These are phyloP conservation scores for Boletus speciosus DNA, from an alignment of 768 basidiomycete genomes.

Conservation along the genomic window DNA sequence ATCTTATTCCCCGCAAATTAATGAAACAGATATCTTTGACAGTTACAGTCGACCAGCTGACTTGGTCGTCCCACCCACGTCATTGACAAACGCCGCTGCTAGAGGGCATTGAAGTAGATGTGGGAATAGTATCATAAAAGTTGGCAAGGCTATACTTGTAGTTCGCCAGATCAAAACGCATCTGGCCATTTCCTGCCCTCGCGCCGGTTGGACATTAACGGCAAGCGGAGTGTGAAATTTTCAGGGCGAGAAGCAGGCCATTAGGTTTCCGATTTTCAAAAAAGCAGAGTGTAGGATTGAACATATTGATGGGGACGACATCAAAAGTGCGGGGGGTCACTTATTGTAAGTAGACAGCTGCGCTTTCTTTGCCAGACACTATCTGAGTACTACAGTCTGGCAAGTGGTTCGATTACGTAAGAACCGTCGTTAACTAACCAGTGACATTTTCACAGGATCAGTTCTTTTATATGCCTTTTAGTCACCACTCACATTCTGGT, in stretches of 20 bases:
- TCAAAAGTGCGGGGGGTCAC: constrained; percentile 25
- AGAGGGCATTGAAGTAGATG: not conserved
- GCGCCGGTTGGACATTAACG: constrained; percentile 3
- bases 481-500: constrained; percentile 90
- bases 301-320: constrained; percentile 17
- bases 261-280: constrained; percentile 34
- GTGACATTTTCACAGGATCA: constrained; percentile 3
- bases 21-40: constrained; percentile 18
- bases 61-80: not conserved
- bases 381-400: too few species aligned
- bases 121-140: not conserved
- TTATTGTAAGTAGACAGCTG: not conserved
- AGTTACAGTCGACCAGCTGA: constrained; percentile 20
- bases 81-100: not conserved
- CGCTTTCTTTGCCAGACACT: not conserved
- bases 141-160: too few species aligned
- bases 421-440: not conserved
- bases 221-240: constrained; percentile 21
- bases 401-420: constrained; percentile 18
- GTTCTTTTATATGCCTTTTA: constrained; percentile 49
- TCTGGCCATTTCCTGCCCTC: not conserved
- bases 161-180: not conserved
- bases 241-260: constrained; percentile 28
- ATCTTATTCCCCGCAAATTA: constrained; percentile 24
- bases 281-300: constrained; percentile 1